Conservation (phyloP, 225 moss, liverwort and hornwort species). For the Physcomitrium patens region DNA sequence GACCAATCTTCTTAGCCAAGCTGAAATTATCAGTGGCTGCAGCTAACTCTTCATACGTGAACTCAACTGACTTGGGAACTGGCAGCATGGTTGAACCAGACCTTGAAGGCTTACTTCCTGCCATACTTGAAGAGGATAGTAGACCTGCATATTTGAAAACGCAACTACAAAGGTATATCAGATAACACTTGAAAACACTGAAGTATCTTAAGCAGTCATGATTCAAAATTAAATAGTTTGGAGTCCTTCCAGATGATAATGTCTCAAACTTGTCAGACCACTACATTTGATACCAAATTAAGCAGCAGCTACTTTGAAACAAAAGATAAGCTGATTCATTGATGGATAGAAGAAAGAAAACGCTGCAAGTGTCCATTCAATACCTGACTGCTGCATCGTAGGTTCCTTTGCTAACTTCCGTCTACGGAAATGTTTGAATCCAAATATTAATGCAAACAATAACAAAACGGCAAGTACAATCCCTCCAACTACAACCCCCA, state of each 20-base stretch:
- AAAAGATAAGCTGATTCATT: background rate
- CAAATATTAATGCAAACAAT: constrained; percentile 31
- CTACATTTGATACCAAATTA: background rate
- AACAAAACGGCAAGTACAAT: constrained; percentile 39
- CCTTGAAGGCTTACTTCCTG: constrained; percentile 27
- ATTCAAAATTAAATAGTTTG: constrained; percentile 1
- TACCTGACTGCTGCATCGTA: constrained; percentile 39
- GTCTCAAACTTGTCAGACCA: background rate
- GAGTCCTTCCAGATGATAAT: constrained; percentile 7
- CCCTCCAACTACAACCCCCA: constrained; percentile 68
- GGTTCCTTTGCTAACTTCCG: constrained; percentile 18
- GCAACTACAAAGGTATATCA: constrained; percentile 17
- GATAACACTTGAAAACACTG: constrained; percentile 6
- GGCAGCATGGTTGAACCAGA: constrained; percentile 45
- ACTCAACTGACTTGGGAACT: constrained; percentile 87
- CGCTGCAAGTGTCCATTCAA: background rate
- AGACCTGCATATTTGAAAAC: constrained; percentile 33
- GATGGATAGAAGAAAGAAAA: background rate
- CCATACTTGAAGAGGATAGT: constrained; percentile 28
- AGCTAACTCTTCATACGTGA: constrained; percentile 87
- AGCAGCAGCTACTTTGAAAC: background rate
- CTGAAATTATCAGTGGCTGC: constrained; percentile 82
- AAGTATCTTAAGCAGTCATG: constrained; percentile 9
- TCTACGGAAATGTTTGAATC: constrained; percentile 29
- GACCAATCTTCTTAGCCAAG: constrained; percentile 75